phyloP scores from a whole-genome alignment of 1,284 basidiomycete genomes.

The Megacollybia platyphylla region DNA sequence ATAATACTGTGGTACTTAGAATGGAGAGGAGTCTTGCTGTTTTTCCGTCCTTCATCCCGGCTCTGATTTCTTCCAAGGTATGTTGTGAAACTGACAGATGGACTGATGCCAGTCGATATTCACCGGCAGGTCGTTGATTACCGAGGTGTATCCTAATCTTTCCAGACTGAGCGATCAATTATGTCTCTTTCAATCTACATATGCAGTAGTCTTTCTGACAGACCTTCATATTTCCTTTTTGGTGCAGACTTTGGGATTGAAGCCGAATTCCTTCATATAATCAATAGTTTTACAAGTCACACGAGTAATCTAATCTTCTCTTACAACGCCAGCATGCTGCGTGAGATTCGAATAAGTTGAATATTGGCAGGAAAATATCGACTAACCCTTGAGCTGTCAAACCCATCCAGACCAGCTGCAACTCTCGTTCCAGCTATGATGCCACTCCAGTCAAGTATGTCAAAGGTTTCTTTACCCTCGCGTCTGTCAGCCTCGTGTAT shows the following conservation, averaged over 20 bases:
- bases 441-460: slow-evolving; percentile 62
- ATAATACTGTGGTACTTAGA: slow-evolving; percentile 11
- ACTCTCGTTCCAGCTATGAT: slow-evolving; percentile 57
- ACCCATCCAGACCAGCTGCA: slow-evolving; percentile 53
- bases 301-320: not conserved
- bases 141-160: slow-evolving; percentile 20
- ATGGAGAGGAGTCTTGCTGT: not conserved
- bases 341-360: not conserved
- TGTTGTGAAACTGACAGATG: too few relatives aligned
- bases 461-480: slow-evolving; percentile 32
- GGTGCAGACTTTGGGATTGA: slow-evolving; percentile 58
- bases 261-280: slow-evolving; percentile 22
- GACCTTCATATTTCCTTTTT: slow-evolving; percentile 53
- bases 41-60: too few relatives aligned
- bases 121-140: slow-evolving; percentile 42
- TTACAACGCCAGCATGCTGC: not conserved
- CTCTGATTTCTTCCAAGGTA: too few relatives aligned
- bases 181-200: too few relatives aligned
- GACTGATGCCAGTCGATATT: slow-evolving; percentile 14
- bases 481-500: slow-evolving; percentile 36
- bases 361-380: not conserved
- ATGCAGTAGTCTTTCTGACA: slow-evolving; percentile 12
- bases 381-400: slow-evolving; percentile 31
- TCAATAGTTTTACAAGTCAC: not conserved
- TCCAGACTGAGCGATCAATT: not conserved